Conservation (phyloP, 73 alveolate species). For the Paramecium caudatum region DNA sequence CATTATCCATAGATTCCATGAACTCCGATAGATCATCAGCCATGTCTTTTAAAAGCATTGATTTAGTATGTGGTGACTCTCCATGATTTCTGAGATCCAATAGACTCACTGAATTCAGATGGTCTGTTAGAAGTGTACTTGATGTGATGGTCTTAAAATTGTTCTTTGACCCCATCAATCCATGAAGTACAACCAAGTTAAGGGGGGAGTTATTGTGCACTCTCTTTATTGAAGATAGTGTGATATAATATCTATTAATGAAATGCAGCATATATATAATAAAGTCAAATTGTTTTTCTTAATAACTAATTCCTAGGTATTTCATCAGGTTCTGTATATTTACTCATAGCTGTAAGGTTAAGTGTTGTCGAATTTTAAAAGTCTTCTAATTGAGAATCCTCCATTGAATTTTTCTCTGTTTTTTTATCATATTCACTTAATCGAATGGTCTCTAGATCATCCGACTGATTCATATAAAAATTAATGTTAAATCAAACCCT, state of each 20-base stretch:
- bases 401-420: no score
- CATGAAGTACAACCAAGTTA: conserved; percentile 70
- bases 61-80: conserved; percentile 52
- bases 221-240: neutral
- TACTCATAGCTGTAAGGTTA: no score
- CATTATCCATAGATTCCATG: conserved; percentile 17
- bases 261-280: no score
- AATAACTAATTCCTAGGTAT: no score
- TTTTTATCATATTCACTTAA: no score
- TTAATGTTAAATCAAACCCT: conserved; percentile 43
- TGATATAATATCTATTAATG: no score
- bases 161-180: conserved; percentile 75
- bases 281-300: no score
- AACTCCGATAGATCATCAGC: conserved; percentile 47
- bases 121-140: neutral
- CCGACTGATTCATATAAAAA: conserved; percentile 45
- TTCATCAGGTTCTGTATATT: no score
- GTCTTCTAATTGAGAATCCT: no score
- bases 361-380: no score
- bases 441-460: no score
- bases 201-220: neutral
- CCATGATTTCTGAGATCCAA: conserved; percentile 77
- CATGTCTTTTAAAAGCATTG: conserved; percentile 73
- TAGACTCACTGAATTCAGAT: conserved; percentile 35
- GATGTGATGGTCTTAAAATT: conserved; percentile 54